phyloP scores from a whole-genome alignment of 2,329 filamentous ascomycete genomes.

The Microsporum audouinii region DNA sequence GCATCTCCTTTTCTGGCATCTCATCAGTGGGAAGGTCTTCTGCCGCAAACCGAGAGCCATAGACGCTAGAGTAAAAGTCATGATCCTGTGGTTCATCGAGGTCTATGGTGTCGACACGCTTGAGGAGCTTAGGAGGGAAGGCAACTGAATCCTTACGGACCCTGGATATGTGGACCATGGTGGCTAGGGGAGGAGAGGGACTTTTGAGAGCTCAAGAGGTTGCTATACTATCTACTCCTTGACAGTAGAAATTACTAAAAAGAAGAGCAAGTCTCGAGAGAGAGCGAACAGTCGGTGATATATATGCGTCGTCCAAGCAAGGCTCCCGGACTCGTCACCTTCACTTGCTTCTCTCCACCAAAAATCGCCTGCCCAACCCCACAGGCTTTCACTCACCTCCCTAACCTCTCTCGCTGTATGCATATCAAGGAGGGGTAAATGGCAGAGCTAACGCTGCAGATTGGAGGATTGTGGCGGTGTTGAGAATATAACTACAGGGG shows the following conservation, averaged over 20 bases:
- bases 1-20: slow-evolving; percentile 88
- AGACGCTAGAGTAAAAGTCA: slow-evolving; percentile 63
- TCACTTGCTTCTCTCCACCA: not conserved
- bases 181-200: not conserved
- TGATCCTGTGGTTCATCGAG: slow-evolving; percentile 36
- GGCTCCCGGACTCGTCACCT: not conserved
- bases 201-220: not conserved
- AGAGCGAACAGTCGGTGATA: not conserved
- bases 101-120: slow-evolving; percentile 38
- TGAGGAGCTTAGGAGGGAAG: slow-evolving; percentile 24
- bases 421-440: slow-evolving; percentile 1
- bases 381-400: not conserved
- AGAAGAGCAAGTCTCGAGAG: not conserved
- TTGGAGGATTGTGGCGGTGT: not conserved
- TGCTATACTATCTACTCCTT: not conserved
- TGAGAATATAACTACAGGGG: not conserved
- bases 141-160: slow-evolving; percentile 30
- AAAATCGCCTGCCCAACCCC: not conserved
- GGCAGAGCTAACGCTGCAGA: not conserved
- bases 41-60: slow-evolving; percentile 73
- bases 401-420: not conserved
- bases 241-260: not conserved
- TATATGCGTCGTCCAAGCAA: not conserved
- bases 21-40: slow-evolving; percentile 69
- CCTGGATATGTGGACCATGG: slow-evolving; percentile 34